Conservation (phyloP, 225 moss, liverwort and hornwort species). For the Lunularia cruciata region DNA sequence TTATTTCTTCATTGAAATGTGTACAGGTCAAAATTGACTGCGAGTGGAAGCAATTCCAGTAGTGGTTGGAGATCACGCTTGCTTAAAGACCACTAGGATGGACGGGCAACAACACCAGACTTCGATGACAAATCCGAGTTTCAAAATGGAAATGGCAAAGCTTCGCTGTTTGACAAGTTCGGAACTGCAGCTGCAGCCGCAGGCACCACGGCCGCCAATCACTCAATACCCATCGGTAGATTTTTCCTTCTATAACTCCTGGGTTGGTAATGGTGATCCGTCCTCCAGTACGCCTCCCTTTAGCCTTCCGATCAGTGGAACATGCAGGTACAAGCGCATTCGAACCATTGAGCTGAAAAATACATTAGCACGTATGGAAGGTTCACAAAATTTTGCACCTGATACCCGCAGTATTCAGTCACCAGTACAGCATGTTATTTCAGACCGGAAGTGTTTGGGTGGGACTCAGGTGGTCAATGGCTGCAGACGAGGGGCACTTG, state of each 20-base stretch:
- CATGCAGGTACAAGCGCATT: background rate
- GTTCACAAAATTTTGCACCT: too few relatives aligned
- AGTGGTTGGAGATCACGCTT: background rate
- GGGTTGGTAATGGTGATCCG: background rate
- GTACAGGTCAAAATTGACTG: background rate
- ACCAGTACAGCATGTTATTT: background rate
- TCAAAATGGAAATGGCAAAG: conserved; percentile 8
- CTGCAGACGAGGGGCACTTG: background rate
- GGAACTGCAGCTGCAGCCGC: background rate
- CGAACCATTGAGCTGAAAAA: background rate
- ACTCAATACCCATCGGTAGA: conserved; percentile 1
- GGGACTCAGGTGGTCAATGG: background rate
- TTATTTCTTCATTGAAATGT: background rate
- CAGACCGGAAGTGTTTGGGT: background rate
- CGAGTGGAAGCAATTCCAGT: conserved; percentile 2
- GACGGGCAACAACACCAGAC: background rate
- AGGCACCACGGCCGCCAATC: too few relatives aligned
- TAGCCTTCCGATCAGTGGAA: background rate
- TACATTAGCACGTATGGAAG: background rate
- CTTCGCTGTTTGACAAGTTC: background rate
- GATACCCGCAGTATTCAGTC: background rate
- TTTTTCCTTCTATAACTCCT: background rate
- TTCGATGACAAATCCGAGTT: background rate
- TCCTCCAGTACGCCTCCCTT: background rate
- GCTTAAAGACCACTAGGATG: background rate